Evolutionary conservation across 768 basidiomycete genomes (phyloP), one percentile per base, ranked within the genome.

Genomic region (Agaricus blazei): DNA sequence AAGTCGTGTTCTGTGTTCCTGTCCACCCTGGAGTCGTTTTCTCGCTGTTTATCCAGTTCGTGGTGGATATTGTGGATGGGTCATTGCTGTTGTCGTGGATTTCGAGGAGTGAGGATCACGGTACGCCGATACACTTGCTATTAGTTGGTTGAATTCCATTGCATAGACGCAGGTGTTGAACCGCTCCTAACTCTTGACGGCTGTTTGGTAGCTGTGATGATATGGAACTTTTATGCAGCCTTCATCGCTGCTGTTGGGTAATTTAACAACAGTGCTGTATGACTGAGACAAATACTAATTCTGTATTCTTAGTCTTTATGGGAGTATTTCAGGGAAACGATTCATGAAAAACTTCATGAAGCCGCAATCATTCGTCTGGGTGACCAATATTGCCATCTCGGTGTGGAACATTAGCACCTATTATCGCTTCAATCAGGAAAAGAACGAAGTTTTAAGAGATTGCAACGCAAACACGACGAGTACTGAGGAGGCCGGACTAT

Each of bases 361-460:
- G 28, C 48, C 54, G 2, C 48, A 56, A 28, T 41, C 48, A n/a
- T 56, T 56, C 23, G 54, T 56, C 19, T 56, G 40, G 48, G 41
- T 50, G 31, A 36, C 40, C 14, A 48, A 56, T 44, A 49, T 56
- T 27, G 54, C 48, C 26, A 50, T 56, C 27, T 42, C 41, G 9
- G 26, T 50, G 6, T 56, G 54, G 54, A 49, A 50, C 24, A 23
- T 56, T 27, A 15, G 44, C 5, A 42, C 42, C 4, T 56, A 56
- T 23, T 34, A 31, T 23, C 41, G 37, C 26, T 42, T 56, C 48
- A 11, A 36, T 27, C 31, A 49, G 8, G 48, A 56, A 9, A 27
- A 50, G 40, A 29, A 24, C 7, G 9, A 41, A 19, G 8, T 15
- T 41, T 15, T 50, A 9, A 29, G 11, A 37, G 41, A 56, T 9